These are phyloP conservation scores for Lodderomyces margitis DNA, from an alignment of 1,139 yeast genomes.

Conservation along the genomic window DNA sequence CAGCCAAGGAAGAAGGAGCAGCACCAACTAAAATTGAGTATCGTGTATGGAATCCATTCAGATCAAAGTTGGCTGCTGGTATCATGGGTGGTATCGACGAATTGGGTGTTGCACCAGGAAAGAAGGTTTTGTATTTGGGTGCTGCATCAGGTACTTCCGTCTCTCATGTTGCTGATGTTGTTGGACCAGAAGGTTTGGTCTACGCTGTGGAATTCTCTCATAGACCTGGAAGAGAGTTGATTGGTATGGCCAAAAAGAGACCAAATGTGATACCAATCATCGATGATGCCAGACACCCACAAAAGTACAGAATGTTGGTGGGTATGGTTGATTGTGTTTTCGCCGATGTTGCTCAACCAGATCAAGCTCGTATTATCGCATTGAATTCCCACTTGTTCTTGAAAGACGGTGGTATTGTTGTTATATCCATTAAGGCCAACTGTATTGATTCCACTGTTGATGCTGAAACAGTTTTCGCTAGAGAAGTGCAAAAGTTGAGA, in stretches of 20 bases:
- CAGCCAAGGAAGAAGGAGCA: constrained; percentile 78
- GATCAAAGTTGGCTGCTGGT: constrained; percentile 99
- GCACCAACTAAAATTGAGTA: constrained; percentile 95
- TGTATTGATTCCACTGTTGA: constrained; percentile 99
- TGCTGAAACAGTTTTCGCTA: constrained; percentile 98
- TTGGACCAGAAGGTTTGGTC: constrained; percentile 98
- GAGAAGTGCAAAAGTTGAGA: constrained; percentile 98
- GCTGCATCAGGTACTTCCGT: constrained; percentile 99
- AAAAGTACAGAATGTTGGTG: constrained; percentile 96
- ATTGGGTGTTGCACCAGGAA: constrained; percentile 95
- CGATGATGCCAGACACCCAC: constrained; percentile 99
- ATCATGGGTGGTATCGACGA: constrained; percentile 99
- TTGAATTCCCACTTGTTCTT: constrained; percentile 96
- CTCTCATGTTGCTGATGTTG: constrained; percentile 96
- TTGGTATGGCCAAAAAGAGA: constrained; percentile 99
- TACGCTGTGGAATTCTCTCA: constrained; percentile 99
- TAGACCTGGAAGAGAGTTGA: constrained; percentile 99
- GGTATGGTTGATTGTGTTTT: constrained; percentile 99
- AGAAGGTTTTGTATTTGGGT: constrained; percentile 95
- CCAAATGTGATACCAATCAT: constrained; percentile 98
- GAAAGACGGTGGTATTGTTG: constrained; percentile 98
- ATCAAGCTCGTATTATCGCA: constrained; percentile 99
- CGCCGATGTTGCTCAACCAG: constrained; percentile 99
- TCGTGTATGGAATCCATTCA: constrained; percentile 99
- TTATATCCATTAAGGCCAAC: constrained; percentile 98